Base-by-base conservation (phyloP, 1,139 yeast genomes). In the Blastobotrys capitulatus region DNA sequence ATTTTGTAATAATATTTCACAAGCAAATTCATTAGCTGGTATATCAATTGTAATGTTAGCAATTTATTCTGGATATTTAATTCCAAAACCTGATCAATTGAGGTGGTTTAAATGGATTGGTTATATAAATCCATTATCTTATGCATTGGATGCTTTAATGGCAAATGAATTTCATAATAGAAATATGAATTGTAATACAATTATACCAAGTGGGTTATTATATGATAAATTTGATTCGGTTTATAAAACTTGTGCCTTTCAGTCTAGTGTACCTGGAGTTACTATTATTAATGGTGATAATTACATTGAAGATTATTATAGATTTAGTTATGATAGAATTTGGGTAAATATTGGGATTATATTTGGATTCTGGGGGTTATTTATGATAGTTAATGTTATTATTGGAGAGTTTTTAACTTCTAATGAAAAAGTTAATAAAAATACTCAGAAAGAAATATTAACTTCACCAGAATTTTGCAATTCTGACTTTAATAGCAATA, bases 11-110 rank as follows among this genome's bases (percentile, higher is more conserved):
- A 73, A 78, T 41, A 70, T 78, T 52, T 74, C 77, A 13, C 73
- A 76, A 49, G 86, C 86, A n/a, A 74, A 75, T 70, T 70, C 78
- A 9, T 67, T 78, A 12, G 77, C 79, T 6, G 74, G 80, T 44
- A 61, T 75, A 15, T 62, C 73, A 39, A 64, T 77, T 54, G 59
- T 75, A 50, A 74, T 74, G 32, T 64, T 77, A 63, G 71, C 74
- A 41, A 68, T 76, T 59, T 75, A 74, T 59, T 74, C 80, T 32
- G 78, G 80, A 42, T 75, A 76, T 60, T 74, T 78, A 55, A 75
- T 76, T 52, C 79, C 77, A 29, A 59, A 69, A 22, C 73, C 75
- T 2, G 57, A 64, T 41, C 76, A 76, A 79, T 71, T 70, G 51
- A 77, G 74, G 5, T 77, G 80, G 80, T 72, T 75, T 48, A 66